Conservation (phyloP, 2,329 filamentous ascomycete species). For the Aspergillus sp. region DNA sequence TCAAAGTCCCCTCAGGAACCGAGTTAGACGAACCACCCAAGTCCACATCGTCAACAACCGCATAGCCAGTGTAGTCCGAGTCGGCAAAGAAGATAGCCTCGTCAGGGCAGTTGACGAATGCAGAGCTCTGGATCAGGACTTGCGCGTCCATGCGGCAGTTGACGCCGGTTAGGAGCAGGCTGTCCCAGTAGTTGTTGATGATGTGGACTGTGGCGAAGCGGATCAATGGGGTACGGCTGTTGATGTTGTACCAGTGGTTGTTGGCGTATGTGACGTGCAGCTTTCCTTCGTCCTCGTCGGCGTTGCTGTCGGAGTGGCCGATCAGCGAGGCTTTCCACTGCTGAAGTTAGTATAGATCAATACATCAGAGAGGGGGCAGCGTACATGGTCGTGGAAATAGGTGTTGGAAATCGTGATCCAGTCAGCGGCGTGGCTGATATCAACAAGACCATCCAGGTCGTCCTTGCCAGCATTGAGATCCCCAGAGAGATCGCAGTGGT, state of each 20-base stretch:
- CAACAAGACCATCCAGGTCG: conserved; percentile 67
- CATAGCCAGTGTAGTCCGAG: conserved; percentile 39
- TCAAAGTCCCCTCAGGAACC: conserved; percentile 53
- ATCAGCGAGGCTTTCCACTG: conserved; percentile 59
- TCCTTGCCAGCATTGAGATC: conserved; percentile 63
- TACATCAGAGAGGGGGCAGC: neutral
- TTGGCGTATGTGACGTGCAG: conserved; percentile 65
- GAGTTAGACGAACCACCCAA: conserved; percentile 50
- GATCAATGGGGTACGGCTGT: conserved; percentile 62
- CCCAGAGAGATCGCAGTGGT: conserved; percentile 65
- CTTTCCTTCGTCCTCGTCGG: conserved; percentile 59
- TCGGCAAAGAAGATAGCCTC: conserved; percentile 49
- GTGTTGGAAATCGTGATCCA: conserved; percentile 55
- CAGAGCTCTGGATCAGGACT: conserved; percentile 58
- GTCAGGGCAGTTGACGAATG: conserved; percentile 46
- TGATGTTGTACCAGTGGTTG: conserved; percentile 66
- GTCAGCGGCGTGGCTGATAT: conserved; percentile 64
- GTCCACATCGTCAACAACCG: conserved; percentile 46
- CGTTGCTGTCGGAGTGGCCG: conserved; percentile 60
- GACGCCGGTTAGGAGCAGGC: conserved; percentile 49
- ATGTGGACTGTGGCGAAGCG: conserved; percentile 67
- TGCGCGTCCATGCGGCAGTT: conserved; percentile 60
- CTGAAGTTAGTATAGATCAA: neutral
- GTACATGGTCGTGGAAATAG: conserved; percentile 54
- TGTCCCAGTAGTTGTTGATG: conserved; percentile 54